Evolutionary conservation across 2,329 filamentous ascomycete genomes (phyloP).

Genomic region (Piedraia hortae): DNA sequence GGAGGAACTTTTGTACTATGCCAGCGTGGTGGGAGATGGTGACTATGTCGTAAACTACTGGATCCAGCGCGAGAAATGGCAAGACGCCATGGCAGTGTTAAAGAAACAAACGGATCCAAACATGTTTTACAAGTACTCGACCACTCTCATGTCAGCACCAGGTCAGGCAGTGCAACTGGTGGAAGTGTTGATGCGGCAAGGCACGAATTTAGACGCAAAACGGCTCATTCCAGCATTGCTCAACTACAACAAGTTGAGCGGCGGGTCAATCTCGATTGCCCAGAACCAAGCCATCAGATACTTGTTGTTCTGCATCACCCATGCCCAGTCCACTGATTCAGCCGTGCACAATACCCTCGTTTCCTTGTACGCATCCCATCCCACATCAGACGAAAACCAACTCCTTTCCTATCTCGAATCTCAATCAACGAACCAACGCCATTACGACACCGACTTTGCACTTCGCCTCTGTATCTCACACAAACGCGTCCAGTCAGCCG

Average conservation of each 20-base stretch:
- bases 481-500: conserved; percentile 72
- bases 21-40: conserved; percentile 67
- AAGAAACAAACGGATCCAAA: conserved; percentile 82
- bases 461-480: conserved; percentile 86
- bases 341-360: conserved; percentile 93
- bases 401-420: conserved; percentile 73
- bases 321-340: conserved; percentile 50
- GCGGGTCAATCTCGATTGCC: conserved; percentile 32
- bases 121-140: conserved; percentile 90
- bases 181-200: conserved; percentile 83
- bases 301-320: conserved; percentile 74
- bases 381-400: conserved; percentile 57
- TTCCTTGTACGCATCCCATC: conserved; percentile 75
- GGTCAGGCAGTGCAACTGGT: conserved; percentile 49
- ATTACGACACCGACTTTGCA: conserved; percentile 88
- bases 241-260: conserved; percentile 55
- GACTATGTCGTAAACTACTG: conserved; percentile 91
- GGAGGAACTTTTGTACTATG: conserved; percentile 75
- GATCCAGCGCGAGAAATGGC: conserved; percentile 86
- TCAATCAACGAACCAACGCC: conserved; percentile 45
- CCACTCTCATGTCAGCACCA: conserved; percentile 67
- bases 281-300: conserved; percentile 80
- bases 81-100: conserved; percentile 58
- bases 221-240: conserved; percentile 79
- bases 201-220: conserved; percentile 48